Evolutionary conservation across 2,329 filamentous ascomycete genomes (phyloP), one percentile per base, ranked within the genome.

Genomic region (Aspergillus sp.): DNA sequence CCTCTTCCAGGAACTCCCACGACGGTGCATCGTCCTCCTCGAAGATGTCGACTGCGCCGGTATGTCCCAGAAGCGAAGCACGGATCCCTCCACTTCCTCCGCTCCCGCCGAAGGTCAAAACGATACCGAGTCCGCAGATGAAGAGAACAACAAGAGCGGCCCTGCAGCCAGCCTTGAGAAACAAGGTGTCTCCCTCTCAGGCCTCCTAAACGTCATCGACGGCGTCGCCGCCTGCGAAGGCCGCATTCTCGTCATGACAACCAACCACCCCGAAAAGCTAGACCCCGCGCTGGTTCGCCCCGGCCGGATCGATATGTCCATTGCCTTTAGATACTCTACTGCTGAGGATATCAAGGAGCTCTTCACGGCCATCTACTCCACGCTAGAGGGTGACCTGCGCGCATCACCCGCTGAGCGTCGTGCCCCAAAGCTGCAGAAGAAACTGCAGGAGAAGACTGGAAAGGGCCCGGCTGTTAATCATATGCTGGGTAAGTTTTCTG

Each of bases 31-130:
- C 15, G 86, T 92, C 1, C 81, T 92, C 1, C 82, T 92, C 3
- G 89, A 92, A 69, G 89, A 92, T 62, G 89, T 92, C 54, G 89
- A 92, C 68, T 87, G 83, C 1, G 88, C 88, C 2, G 89, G 88
- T 5, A 78, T 91, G 42, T 88, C 86, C 0, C 83, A 88, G 62
- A 86, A 68, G 47, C 68, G 73, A 20, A 49, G 63, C 49, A 26
- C 36, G 3, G 50, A 39, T 9, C 17, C 11, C 32, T 12, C 24
- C 17, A 8, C 30, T 38, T 20, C 24, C 24, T 12, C 34, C n/a
- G n/a, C 26, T 15, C 17, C 39, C 18, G 7, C 48, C 32, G 47
- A 22, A 39, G 34, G 15, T n/a, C 34, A 36, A n/a, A 15, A 13
- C 15, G 15, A n/a, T 8, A 6, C 24, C 13, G 44, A 17, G 15